phyloP scores from a whole-genome alignment of 345 rosid genomes.

The Eucalyptus guilfoylei region DNA sequence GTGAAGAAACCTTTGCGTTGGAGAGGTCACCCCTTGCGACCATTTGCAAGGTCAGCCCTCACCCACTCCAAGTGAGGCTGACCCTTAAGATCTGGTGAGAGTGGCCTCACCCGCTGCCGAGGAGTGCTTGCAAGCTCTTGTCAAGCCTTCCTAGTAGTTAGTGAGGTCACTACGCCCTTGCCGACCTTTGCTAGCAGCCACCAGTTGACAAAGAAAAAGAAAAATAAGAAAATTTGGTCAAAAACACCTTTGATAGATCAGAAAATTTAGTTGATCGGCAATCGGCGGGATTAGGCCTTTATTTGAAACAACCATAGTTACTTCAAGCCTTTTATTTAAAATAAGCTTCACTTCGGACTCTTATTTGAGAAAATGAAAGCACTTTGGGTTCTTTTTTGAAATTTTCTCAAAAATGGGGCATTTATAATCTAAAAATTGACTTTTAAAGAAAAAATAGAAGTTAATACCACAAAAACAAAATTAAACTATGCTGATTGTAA shows the following conservation, averaged over 20 bases:
- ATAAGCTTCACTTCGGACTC: fast-evolving
- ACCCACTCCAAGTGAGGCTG: too few relatives aligned
- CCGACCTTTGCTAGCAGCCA: too few relatives aligned
- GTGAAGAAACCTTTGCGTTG: fast-evolving
- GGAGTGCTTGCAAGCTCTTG: too few relatives aligned
- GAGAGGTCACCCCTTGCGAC: fast-evolving
- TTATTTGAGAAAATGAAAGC: fast-evolving
- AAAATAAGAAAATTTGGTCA: too few relatives aligned
- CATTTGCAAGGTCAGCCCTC: fast-evolving
- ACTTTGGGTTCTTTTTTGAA: fast-evolving
- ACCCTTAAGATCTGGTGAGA: too few relatives aligned
- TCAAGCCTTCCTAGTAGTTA: fast-evolving
- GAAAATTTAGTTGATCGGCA: fast-evolving
- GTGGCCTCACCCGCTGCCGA: fast-evolving
- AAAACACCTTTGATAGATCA: too few relatives aligned
- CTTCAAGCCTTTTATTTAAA: too few relatives aligned
- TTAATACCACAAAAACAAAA: too few relatives aligned
- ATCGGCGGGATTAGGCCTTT: fast-evolving
- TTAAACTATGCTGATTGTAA: too few relatives aligned
- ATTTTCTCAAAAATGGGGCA: not conserved
- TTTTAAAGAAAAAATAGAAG: too few relatives aligned
- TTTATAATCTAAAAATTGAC: not conserved
- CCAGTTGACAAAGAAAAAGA: fast-evolving
- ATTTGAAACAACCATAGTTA: too few relatives aligned
- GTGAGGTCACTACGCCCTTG: too few relatives aligned